Evolutionary conservation across 257 asterid species (phyloP).

Genomic region (Misopates orontium): DNA sequence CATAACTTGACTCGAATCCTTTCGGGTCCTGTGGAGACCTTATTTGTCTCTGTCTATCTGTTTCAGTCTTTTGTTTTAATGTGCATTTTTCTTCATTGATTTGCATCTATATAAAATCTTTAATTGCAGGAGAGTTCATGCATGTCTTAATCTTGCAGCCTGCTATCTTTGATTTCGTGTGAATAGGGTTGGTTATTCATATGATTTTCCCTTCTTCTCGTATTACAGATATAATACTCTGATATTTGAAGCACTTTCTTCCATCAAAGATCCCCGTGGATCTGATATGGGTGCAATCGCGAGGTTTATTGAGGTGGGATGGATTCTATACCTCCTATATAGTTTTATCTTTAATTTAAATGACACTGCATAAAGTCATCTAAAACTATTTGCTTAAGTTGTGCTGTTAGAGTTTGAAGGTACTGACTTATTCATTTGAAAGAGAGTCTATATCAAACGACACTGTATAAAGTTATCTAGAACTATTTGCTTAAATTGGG

Average conservation of each 20-base stretch:
- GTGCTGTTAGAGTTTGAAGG: neutral
- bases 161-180: no score
- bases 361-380: neutral
- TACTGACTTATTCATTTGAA: neutral
- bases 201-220: constrained; percentile 16
- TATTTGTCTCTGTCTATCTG: neutral
- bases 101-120: constrained; percentile 1
- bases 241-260: constrained; percentile 62
- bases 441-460: no score
- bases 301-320: constrained; percentile 58
- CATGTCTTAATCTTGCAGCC: no score
- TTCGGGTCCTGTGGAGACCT: constrained; percentile 7
- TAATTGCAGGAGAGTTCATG: constrained; percentile 8
- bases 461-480: no score
- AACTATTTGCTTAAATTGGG: no score
- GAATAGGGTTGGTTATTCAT: neutral
- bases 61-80: neutral
- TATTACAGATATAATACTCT: constrained; percentile 40
- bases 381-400: neutral
- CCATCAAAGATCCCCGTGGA: constrained; percentile 47
- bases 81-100: constrained; percentile 10
- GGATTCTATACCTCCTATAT: constrained; percentile 2
- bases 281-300: constrained; percentile 46
- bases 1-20: neutral
- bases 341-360: constrained; percentile 5